A percentile compares a stretch with the other conserved stretches of the same genome.
Conservation (phyloP, 1,284 basidiomycete species). For the Puccinia hordei region DNA sequence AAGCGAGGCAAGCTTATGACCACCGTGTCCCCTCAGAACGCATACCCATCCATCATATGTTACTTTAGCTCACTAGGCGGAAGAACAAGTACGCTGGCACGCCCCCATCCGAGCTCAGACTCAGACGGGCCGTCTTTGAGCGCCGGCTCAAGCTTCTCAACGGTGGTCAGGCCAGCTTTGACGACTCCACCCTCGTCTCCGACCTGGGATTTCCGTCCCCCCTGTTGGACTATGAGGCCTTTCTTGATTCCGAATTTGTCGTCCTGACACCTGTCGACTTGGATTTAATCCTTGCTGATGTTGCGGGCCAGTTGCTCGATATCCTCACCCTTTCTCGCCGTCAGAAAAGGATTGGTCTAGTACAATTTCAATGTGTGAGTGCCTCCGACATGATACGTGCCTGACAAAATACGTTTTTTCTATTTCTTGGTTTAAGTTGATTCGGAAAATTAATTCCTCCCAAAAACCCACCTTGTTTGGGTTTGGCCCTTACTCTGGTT, state of each 20-base stretch:
- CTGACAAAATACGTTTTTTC: neutral
- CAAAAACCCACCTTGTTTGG: neutral
- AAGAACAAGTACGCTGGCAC: neutral
- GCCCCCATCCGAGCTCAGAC: neutral
- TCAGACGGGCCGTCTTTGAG: slow-evolving; percentile 25
- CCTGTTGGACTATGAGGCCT: slow-evolving; percentile 7
- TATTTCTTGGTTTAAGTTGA: neutral
- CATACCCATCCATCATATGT: neutral
- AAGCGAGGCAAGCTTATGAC: neutral
- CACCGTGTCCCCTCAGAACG: neutral
- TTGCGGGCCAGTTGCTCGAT: neutral
- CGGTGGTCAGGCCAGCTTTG: neutral
- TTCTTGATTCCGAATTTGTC: neutral
- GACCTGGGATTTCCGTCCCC: neutral
- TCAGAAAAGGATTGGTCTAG: neutral
- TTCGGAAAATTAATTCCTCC: neutral
- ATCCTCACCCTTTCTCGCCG: neutral
- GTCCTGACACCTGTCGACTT: neutral
- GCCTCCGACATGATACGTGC: neutral
- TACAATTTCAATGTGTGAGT: slow-evolving; percentile 1
- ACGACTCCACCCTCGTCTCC: slow-evolving; percentile 8
- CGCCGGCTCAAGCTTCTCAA: slow-evolving; percentile 29
- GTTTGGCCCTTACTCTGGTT: neutral
- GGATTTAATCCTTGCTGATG: neutral
- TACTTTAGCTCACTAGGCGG: neutral